Evolutionary conservation across 2,329 filamentous ascomycete genomes (phyloP).

Genomic region (Beauveria bassiana): DNA sequence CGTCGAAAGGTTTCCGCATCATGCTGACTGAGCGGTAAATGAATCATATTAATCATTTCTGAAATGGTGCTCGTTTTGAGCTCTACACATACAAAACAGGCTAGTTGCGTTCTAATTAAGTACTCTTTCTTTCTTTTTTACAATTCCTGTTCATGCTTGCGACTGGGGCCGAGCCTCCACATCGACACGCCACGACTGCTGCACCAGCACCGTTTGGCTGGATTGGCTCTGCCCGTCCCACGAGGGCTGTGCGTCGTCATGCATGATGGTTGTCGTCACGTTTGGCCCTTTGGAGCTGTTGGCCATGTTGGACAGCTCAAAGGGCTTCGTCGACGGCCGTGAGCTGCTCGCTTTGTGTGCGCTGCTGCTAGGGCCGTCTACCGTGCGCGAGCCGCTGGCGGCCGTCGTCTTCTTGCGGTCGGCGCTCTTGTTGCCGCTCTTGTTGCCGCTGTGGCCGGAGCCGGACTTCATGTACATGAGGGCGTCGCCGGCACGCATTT

Average conservation of each 20-base stretch:
- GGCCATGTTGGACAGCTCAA: not conserved
- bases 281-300: not conserved
- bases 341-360: not conserved
- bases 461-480: not conserved
- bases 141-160: not conserved
- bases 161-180: not conserved
- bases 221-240: conserved; percentile 11
- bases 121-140: not conserved
- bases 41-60: no score
- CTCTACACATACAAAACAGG: no score
- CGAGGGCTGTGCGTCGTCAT: not conserved
- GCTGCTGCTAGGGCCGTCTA: not conserved
- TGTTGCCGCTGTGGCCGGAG: not conserved
- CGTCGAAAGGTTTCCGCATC: no score
- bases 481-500: conserved; percentile 1
- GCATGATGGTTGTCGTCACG: not conserved
- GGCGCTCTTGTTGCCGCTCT: not conserved
- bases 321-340: not conserved
- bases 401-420: not conserved
- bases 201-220: conserved; percentile 10
- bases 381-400: not conserved
- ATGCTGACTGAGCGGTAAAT: no score
- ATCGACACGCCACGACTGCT: conserved; percentile 8
- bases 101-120: not conserved
- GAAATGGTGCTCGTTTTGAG: no score